phyloP scores from a whole-genome alignment of 1,139 yeast species.

The Candida sojae region DNA sequence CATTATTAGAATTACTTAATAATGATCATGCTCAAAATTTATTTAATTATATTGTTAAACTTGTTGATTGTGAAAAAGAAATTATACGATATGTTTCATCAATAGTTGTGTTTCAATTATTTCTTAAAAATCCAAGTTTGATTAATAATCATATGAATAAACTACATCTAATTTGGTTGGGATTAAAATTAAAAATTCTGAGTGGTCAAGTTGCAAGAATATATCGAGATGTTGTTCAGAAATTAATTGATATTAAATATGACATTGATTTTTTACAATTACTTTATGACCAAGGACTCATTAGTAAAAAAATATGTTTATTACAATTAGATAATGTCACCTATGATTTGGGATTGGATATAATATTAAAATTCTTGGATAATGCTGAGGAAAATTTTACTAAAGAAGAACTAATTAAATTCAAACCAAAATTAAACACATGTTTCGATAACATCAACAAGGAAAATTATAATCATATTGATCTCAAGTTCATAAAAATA shows the following conservation, averaged over 20 bases:
- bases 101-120: not conserved
- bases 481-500: slow-evolving; percentile 7
- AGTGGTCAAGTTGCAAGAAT: not conserved
- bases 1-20: slow-evolving; percentile 10
- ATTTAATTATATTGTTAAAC: not conserved
- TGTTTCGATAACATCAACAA: not conserved
- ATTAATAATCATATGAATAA: not conserved
- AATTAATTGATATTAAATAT: not conserved
- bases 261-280: not conserved
- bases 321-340: not conserved
- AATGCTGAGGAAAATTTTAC: not conserved
- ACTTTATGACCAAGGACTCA: not conserved
- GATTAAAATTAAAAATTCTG: not conserved
- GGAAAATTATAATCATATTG: slow-evolving; percentile 1
- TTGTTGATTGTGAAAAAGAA: not conserved
- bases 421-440: not conserved
- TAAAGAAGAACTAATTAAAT: not conserved
- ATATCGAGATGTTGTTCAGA: not conserved
- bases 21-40: not conserved
- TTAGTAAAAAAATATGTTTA: not conserved
- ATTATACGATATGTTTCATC: not conserved
- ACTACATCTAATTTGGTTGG: not conserved
- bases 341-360: not conserved
- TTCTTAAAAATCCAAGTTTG: not conserved
- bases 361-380: not conserved